A percentile compares a stretch with the other conserved stretches of the same genome.
Evolutionary conservation across 495 filamentous ascomycete species (phyloP).

Genomic region (Daldinia childiae): DNA sequence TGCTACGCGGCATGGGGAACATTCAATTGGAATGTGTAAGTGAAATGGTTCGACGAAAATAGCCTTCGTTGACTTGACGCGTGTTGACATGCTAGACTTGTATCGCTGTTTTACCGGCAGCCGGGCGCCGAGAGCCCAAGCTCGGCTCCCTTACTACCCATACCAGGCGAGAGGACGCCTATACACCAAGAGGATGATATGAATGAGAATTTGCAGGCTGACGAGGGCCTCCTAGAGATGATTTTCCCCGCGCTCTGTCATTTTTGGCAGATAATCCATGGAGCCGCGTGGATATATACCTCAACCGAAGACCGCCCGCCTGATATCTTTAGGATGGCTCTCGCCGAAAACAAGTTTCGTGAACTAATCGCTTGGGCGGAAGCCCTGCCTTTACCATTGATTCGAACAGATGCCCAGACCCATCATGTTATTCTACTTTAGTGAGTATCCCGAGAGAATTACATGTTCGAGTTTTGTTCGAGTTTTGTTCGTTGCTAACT

Average conservation of each 20-base stretch:
- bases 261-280: slow-evolving; percentile 36
- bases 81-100: slow-evolving; percentile 16
- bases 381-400: slow-evolving; percentile 22
- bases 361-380: slow-evolving; percentile 40
- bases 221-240: background rate
- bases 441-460: slow-evolving; percentile 11
- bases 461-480: too few relatives aligned
- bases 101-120: slow-evolving; percentile 39
- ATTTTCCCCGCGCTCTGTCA: slow-evolving; percentile 34
- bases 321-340: slow-evolving; percentile 6
- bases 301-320: slow-evolving; percentile 15
- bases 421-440: slow-evolving; percentile 40
- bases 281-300: slow-evolving; percentile 41
- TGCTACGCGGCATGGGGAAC: slow-evolving; percentile 42
- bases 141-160: slow-evolving; percentile 26
- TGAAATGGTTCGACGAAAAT: background rate
- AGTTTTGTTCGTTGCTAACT: slow-evolving; percentile 3
- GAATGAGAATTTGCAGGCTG: background rate
- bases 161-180: slow-evolving; percentile 24
- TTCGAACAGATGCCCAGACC: slow-evolving; percentile 12
- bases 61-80: background rate
- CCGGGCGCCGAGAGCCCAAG: slow-evolving; percentile 31
- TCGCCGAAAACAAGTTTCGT: slow-evolving; percentile 38
- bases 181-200: background rate
- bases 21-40: slow-evolving; percentile 46